Percentiles rank a stretch among this genome's conserved stretches.
Conservation (phyloP, 2,329 filamentous ascomycete genomes). For the Paecilomyces dactylethromorphus region DNA sequence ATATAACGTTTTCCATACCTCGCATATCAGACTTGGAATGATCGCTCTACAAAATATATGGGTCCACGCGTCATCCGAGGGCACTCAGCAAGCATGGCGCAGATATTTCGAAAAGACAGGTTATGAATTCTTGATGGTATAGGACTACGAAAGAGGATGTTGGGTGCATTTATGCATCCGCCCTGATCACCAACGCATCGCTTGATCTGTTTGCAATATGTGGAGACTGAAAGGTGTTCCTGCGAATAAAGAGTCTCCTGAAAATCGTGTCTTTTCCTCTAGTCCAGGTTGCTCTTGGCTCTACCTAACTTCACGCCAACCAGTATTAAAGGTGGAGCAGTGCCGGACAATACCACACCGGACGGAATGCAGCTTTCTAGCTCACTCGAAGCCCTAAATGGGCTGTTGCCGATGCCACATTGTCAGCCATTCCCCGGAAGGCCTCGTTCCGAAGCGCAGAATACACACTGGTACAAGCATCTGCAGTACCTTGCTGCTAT, state of each 20-base stretch:
- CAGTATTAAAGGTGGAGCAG: neutral
- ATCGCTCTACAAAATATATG: neutral
- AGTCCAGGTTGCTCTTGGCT: neutral
- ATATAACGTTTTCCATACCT: neutral
- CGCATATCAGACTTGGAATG: neutral
- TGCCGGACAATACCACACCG: neutral
- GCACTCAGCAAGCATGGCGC: neutral
- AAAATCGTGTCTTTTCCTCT: neutral
- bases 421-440: constrained; percentile 64
- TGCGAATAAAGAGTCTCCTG: neutral
- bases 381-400: constrained; percentile 43
- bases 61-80: neutral
- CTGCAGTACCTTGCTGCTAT: constrained; percentile 63
- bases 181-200: neutral
- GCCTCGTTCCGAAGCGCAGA: constrained; percentile 64
- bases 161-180: too few relatives aligned
- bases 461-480: constrained; percentile 65
- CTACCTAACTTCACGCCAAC: neutral
- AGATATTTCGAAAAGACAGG: neutral
- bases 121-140: neutral
- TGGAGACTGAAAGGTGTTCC: neutral
- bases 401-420: constrained; percentile 47
- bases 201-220: neutral
- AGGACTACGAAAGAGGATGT: neutral
- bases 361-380: constrained; percentile 55